Evolutionary conservation across 1,139 yeast genomes (phyloP), one percentile per base, ranked within the genome.

Genomic region (Suhomyces coccinellae): DNA sequence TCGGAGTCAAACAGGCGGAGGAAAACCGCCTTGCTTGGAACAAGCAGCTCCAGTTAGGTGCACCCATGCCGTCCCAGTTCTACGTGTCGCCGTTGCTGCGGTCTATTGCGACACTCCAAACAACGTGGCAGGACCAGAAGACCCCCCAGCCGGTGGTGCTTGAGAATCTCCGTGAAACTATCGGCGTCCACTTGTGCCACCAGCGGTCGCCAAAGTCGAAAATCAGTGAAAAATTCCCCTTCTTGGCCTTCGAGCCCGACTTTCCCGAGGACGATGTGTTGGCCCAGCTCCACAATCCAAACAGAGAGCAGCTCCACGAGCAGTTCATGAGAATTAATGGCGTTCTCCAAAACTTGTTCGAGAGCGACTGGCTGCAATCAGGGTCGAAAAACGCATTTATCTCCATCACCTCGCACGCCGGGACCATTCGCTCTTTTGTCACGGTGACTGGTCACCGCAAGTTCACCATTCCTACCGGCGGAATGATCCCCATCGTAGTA

Each of bases 121-220:
- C 71, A 29, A 83, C 89, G 2, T 84, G 91, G 91, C 59, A 67
- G 6, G 78, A 69, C 7, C 67, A 78, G 14, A 55, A 67, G 14
- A 55, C 57, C 28, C 62, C 65, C 3, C 53, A 38, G 15, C 81
- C 80, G 4, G 44, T 73, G 12, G 71, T 81, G 16, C 63, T 66
- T 39, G 93, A 86, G 46, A 71, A 74, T 35, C 55, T 85, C 6
- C 69, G 95, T 43, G 95, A 86, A 59, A 82, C 84, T 0, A 73
- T 82, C 24, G 93, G 93, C 1, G 69, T 67, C 13, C 87, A 86
- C 58, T 65, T 82, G 3, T 86, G 95, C 59, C 90, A 86, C 60
- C 73, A 77, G 58, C 65, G 93, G 43, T 66, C 78, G 2, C 52
- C 72, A 2, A 71, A 68, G 49, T 47, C 61, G 1, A 61, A 47